These are phyloP conservation scores for Colletotrichum plurivorum DNA, from an alignment of 2,329 filamentous ascomycete genomes.

Conservation along the genomic window DNA sequence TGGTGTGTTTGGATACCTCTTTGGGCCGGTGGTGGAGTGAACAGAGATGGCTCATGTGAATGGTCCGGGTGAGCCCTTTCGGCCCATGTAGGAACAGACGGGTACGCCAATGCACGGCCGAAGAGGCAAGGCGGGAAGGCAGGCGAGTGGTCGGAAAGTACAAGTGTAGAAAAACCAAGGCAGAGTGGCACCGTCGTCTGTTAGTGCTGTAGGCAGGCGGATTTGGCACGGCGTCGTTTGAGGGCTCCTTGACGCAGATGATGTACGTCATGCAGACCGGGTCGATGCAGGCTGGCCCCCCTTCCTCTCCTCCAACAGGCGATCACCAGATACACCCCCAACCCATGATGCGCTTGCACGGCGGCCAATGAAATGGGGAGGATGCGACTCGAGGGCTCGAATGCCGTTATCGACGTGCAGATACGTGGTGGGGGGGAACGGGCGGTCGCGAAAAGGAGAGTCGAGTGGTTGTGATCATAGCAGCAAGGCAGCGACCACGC, in stretches of 20 bases:
- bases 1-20: not conserved
- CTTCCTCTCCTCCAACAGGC: not conserved
- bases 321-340: conserved; percentile 42
- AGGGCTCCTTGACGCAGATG: conserved; percentile 38
- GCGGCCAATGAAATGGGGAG: conserved; percentile 17
- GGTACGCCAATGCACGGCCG: conserved; percentile 39
- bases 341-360: conserved; percentile 32
- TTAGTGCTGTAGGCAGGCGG: conserved; percentile 26
- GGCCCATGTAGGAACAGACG: conserved; percentile 25
- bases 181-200: not conserved
- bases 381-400: not conserved
- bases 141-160: conserved; percentile 33
- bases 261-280: conserved; percentile 40
- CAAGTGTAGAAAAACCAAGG: not conserved
- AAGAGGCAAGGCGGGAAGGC: conserved; percentile 35
- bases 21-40: not conserved
- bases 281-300: conserved; percentile 31
- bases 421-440: not conserved
- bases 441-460: conserved; percentile 13
- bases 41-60: conserved; percentile 24
- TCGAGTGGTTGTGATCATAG: not conserved
- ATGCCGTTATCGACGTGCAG: conserved; percentile 31
- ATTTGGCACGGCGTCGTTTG: conserved; percentile 23
- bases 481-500: too few species aligned
- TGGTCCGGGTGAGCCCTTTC: conserved; percentile 38